phyloP scores from a whole-genome alignment of 2,329 filamentous ascomycete species.

The Penicillium sp. region DNA sequence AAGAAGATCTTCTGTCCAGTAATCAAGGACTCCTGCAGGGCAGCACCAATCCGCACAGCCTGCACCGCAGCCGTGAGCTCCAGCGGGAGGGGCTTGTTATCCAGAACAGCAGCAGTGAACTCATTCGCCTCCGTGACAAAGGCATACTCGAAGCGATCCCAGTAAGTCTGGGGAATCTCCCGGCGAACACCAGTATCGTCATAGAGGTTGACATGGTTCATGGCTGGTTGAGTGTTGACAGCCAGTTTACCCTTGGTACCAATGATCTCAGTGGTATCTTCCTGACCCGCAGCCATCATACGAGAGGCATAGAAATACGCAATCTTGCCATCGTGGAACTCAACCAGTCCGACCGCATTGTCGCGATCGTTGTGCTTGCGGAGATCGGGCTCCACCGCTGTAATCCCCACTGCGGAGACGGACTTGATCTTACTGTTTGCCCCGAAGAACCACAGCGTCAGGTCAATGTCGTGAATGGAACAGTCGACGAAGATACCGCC shows the following conservation, averaged over 20 bases:
- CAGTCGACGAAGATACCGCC: constrained; percentile 75
- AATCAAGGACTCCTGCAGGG: constrained; percentile 62
- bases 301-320: constrained; percentile 67
- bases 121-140: constrained; percentile 69
- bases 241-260: constrained; percentile 67
- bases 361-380: constrained; percentile 63
- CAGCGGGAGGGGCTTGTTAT: constrained; percentile 60
- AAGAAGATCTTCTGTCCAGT: constrained; percentile 63
- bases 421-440: constrained; percentile 59
- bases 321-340: constrained; percentile 67
- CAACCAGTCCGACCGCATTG: constrained; percentile 67
- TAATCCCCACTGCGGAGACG: constrained; percentile 61
- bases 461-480: constrained; percentile 71
- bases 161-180: constrained; percentile 67
- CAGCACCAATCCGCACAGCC: constrained; percentile 62
- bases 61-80: constrained; percentile 62
- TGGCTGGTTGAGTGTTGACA: constrained; percentile 63
- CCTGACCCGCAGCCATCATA: constrained; percentile 71
- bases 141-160: constrained; percentile 66
- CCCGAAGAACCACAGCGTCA: constrained; percentile 67
- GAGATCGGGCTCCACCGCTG: constrained; percentile 63
- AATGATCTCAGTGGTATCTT: constrained; percentile 70
- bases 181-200: constrained; percentile 59
- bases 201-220: constrained; percentile 61
- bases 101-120: constrained; percentile 64